Base-by-base conservation (phyloP, 768 basidiomycete genomes). In the Macrolepiota dolichaula region DNA sequence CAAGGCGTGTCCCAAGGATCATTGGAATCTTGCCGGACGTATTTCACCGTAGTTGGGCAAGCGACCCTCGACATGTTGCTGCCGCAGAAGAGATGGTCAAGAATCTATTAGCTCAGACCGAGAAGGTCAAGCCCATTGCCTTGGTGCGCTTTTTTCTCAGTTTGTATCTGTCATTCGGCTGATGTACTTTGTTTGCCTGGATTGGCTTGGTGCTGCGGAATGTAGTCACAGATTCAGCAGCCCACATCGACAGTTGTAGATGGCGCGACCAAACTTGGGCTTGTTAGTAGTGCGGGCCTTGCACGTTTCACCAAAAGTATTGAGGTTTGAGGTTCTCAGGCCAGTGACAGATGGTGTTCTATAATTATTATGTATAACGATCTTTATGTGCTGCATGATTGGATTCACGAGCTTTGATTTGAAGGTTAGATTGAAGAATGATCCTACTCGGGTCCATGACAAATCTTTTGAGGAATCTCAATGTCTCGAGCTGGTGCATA, bases 1-100 rank as follows among this genome's bases (percentile, higher is more conserved):
- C 79, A 0, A 81, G 85, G 42, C 76, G 75, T 22, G 78, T 88
- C 47, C 88, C 90, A 1, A 85, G 79, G 66, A 75, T 92, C 32
- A 85, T 94, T 57, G 79, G 79, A 3, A 72, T 86, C 29, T 74
- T 94, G 1, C 91, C 92, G 0, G 87, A 90, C 63, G 77, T 91
- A 4, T 74, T 92, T 46, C 67, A 73, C 50, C 63, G 74, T 29
- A 78, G 76, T 57, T 79, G 88, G 54, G 75, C 77, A 25, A 72
- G 74, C 42, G 85, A 92, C 65, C 72, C 79, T n/a, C 78, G 87
- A 55, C 89, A 91, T 71, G 81, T 76, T 57, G 87, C 87, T 10
- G 90, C 91, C 4, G 68, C 91, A 50, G 81, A 87, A 27, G 85
- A 86, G 66, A 93, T 94, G 88, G 81, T 86, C 51, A 76, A 82